phyloP scores from a whole-genome alignment of 768 basidiomycete genomes.

The Imleria badia region DNA sequence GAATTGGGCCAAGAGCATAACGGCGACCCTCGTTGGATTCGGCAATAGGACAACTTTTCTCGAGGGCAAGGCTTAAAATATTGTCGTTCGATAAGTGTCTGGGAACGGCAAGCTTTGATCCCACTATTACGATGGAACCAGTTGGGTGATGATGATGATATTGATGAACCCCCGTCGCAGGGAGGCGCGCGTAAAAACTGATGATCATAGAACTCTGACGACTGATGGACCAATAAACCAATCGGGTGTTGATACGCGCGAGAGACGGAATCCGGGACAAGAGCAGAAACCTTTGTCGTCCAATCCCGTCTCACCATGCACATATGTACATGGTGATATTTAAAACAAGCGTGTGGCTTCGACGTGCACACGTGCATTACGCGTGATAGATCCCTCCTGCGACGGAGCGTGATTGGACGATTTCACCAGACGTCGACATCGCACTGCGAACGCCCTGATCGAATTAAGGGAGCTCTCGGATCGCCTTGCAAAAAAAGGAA shows the following conservation, averaged over 20 bases:
- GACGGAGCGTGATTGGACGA: neutral
- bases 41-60: neutral
- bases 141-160: neutral
- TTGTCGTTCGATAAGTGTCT: neutral
- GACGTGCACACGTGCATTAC: neutral
- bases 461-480: neutral
- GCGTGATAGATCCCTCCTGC: neutral
- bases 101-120: too few relatives aligned
- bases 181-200: too few relatives aligned
- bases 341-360: neutral
- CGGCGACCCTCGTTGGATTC: neutral
- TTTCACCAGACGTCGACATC: neutral
- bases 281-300: neutral
- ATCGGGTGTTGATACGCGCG: neutral
- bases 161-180: neutral
- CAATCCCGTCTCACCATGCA: neutral
- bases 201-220: neutral
- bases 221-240: neutral
- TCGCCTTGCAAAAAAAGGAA: slow-evolving; percentile 2
- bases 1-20: neutral
- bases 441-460: neutral
- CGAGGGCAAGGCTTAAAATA: neutral
- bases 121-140: too few relatives aligned
- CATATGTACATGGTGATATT: neutral
- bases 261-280: neutral